Percentiles rank a stretch among this genome's conserved stretches.
phyloP scores from a whole-genome alignment of 1,284 basidiomycete species.

The Puccinia triticina region DNA sequence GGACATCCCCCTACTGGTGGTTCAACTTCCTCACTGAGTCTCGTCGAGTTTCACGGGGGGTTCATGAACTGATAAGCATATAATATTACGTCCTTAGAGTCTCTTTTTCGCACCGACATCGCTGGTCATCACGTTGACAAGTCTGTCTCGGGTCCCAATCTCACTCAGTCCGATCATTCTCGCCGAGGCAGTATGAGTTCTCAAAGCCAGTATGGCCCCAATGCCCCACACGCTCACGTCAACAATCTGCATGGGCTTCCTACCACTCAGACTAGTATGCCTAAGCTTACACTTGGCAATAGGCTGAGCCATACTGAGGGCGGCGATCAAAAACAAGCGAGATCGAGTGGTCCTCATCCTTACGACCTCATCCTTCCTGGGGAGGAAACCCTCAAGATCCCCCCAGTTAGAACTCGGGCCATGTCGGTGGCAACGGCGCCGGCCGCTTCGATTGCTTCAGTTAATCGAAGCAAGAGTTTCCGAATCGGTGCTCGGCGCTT shows the following conservation, averaged over 20 bases:
- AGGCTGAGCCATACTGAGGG: not conserved
- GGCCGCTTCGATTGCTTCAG: slow-evolving; percentile 14
- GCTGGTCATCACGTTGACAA: slow-evolving; percentile 4
- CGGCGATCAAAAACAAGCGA: not conserved
- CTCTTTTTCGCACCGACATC: not conserved
- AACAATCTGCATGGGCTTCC: slow-evolving; percentile 9
- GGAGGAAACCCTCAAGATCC: slow-evolving; percentile 12
- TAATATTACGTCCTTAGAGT: not conserved
- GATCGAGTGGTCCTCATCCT: slow-evolving; percentile 19
- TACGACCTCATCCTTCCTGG: slow-evolving; percentile 47
- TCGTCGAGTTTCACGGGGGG: not conserved
- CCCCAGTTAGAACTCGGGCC: slow-evolving; percentile 12
- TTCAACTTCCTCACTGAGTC: not conserved
- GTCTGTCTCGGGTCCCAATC: not conserved
- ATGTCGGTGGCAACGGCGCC: slow-evolving; percentile 15
- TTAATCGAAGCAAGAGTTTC: slow-evolving; percentile 19
- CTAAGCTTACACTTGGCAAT: slow-evolving; percentile 36
- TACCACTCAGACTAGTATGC: slow-evolving; percentile 45
- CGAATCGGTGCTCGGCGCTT: slow-evolving; percentile 49
- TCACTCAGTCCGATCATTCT: slow-evolving; percentile 43
- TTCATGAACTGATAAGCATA: not conserved
- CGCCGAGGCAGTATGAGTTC: slow-evolving; percentile 42
- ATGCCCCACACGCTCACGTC: not conserved
- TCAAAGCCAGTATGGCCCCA: slow-evolving; percentile 23
- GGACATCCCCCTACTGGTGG: not conserved